Evolutionary conservation across 140 eudicot genomes (phyloP), one percentile per base, ranked within the genome.

Genomic region (Senecio squalidus): DNA sequence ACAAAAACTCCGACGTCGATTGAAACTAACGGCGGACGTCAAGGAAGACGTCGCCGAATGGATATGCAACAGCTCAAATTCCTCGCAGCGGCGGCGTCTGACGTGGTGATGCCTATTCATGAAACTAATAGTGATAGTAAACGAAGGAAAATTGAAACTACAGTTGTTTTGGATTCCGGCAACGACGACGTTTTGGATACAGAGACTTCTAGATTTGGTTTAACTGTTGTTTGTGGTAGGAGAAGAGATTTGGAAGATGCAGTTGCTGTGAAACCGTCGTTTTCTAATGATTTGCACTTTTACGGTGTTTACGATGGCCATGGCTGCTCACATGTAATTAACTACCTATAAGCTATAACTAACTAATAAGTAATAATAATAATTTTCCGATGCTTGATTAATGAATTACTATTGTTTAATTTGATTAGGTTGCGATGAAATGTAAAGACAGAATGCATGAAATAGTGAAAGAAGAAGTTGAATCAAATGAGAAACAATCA

Each of bases 181-280:
- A 58, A 9, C 36, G 74, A 47, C n/a, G 66, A 24, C n/a, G 72
- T 55, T 9, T 49, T 46, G 3, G 66, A 62, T 17, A 55, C 56
- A 25, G 84, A 79, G 25, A 15, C 16, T 9, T 80, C 98, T 17
- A 82, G 85, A 69, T 87, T 81, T 23, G 98, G 98, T 4, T 27
- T 77, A n/a, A 87, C 98, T 0, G 87, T 92, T 16, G 96, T 87
- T 21, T 80, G 98, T 44, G 98, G 98, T 5, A 71, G 94, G 68
- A 70, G 98, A 49, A 76, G 98, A 66, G 98, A 92, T 60, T 84
- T 92, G 94, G 98, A 92, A 80, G 98, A 92, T 59, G 92, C 96
- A 0, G 95, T 92, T 4, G 81, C 98, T 2, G 84, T 92, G 6
- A 84, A 78, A 48, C 98, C 96, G 6, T 82, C 84, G 13, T 80